Conservation (phyloP, 2,329 filamentous ascomycete species). For the Aspergillus udagawae region DNA sequence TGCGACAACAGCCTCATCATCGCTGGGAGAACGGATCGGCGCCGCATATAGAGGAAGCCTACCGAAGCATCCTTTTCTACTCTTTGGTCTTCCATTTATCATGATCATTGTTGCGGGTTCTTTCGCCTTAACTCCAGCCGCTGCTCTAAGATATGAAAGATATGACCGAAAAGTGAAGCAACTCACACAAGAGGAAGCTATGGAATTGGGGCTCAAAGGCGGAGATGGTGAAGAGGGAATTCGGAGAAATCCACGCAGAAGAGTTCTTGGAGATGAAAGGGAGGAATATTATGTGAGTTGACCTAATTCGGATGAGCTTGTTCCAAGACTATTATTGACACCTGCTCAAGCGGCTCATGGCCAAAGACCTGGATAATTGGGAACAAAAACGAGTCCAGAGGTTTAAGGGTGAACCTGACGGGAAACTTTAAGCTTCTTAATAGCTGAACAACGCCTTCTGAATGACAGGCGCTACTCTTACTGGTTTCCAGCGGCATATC, state of each 20-base stretch:
- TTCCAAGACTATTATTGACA: slow-evolving; percentile 11
- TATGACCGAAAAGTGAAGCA: slow-evolving; percentile 86
- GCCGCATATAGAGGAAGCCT: slow-evolving; percentile 72
- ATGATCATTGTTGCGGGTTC: slow-evolving; percentile 84
- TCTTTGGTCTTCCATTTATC: slow-evolving; percentile 93
- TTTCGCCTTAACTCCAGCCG: slow-evolving; percentile 90
- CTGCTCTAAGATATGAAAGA: slow-evolving; percentile 88
- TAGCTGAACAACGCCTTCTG: background rate
- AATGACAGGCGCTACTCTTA: background rate
- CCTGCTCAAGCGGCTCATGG: slow-evolving; percentile 63
- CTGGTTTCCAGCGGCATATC: background rate
- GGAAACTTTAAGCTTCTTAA: slow-evolving; percentile 55
- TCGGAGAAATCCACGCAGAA: slow-evolving; percentile 42
- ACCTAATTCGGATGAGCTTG: background rate
- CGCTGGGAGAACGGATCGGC: slow-evolving; percentile 65
- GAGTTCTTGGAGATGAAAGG: slow-evolving; percentile 39
- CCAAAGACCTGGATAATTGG: slow-evolving; percentile 92
- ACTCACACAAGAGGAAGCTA: slow-evolving; percentile 78
- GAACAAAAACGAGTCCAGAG: slow-evolving; percentile 93
- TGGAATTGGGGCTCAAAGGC: slow-evolving; percentile 68
- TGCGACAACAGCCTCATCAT: slow-evolving; percentile 42
- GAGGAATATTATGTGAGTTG: slow-evolving; percentile 46
- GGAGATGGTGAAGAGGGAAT: slow-evolving; percentile 75
- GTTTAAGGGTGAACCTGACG: slow-evolving; percentile 85
- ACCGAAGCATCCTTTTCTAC: slow-evolving; percentile 75